These are phyloP conservation scores for Galeopsis tetrahit DNA, from an alignment of 257 asterid species.

Conservation along the genomic window DNA sequence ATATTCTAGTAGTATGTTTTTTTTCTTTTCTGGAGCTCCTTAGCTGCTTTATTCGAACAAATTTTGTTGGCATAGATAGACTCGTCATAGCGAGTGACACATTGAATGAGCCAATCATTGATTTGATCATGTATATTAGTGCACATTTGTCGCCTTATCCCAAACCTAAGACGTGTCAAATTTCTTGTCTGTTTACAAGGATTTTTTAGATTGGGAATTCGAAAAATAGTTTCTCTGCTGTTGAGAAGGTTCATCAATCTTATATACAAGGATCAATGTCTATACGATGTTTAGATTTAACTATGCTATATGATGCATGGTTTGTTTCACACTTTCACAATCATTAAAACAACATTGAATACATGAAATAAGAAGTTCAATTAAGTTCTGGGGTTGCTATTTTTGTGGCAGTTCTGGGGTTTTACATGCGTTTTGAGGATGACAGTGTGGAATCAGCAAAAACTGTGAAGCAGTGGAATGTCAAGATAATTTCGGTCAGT, in stretches of 20 bases:
- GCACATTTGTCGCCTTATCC: neutral
- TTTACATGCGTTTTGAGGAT: constrained; percentile 95
- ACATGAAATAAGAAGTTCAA: constrained; percentile 2
- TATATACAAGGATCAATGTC: constrained; percentile 1
- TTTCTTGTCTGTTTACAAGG: constrained; percentile 4
- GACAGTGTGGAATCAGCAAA: constrained; percentile 98
- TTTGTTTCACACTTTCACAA: neutral
- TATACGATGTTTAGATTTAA: neutral
- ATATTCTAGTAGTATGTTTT: neutral
- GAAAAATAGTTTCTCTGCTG: neutral
- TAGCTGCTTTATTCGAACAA: neutral
- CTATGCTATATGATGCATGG: constrained; percentile 7
- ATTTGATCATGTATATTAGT: neutral
- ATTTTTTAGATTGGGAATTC: neutral
- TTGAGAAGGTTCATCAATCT: constrained; percentile 1
- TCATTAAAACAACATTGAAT: neutral
- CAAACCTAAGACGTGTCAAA: neutral
- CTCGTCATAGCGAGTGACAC: neutral
- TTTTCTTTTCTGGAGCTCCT: constrained; percentile 1
- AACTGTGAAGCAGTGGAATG: constrained; percentile 96
- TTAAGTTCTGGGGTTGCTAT: neutral
- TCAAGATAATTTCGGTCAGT: constrained; percentile 93
- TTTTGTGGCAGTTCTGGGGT: constrained; percentile 80
- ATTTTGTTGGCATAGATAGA: neutral
- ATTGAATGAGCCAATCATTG: neutral